These are phyloP conservation scores for Uronychia setigera DNA, from an alignment of 73 alveolate species.

Conservation along the genomic window DNA sequence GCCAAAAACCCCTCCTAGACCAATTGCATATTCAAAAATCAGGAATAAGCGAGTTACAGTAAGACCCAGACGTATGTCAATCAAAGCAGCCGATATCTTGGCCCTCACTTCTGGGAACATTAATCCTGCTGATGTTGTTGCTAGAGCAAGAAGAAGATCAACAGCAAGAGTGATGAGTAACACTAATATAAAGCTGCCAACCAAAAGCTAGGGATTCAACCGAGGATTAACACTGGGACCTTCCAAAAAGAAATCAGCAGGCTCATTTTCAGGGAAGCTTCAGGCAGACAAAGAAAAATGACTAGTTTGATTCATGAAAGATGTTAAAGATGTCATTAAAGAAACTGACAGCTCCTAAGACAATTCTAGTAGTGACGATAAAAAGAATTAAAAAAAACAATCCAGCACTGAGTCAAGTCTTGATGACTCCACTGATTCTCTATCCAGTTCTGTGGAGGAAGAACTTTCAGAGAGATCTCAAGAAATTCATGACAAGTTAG, in stretches of 20 bases:
- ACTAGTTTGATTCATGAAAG: neutral
- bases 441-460: neutral
- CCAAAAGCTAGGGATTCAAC: neutral
- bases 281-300: neutral
- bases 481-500: neutral
- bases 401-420: constrained; percentile 2
- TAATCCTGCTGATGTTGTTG: neutral
- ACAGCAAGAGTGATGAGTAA: neutral
- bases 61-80: neutral
- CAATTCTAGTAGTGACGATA: neutral
- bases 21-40: neutral
- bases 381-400: too few species aligned
- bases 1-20: neutral
- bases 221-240: neutral
- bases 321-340: neutral
- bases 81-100: neutral
- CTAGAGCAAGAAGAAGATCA: neutral
- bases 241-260: neutral
- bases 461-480: neutral
- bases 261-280: neutral
- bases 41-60: neutral
- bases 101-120: neutral
- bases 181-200: neutral
- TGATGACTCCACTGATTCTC: neutral
- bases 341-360: neutral